Evolutionary conservation across 75 land plant species (phyloP).

Genomic region (Cunninghamia lanceolata): DNA sequence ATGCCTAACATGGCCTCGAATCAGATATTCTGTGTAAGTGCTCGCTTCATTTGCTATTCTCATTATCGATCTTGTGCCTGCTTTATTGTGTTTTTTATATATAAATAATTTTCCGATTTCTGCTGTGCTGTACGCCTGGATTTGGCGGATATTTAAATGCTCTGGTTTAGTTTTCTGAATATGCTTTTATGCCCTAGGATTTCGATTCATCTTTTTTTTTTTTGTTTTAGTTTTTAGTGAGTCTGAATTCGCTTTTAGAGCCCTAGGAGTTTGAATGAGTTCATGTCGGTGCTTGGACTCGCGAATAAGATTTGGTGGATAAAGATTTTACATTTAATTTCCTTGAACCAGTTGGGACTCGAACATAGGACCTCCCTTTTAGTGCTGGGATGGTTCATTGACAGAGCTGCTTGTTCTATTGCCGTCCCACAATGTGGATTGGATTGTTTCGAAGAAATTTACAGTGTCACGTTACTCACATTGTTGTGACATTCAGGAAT

Average conservation of each 20-base stretch:
- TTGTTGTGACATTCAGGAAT: not conserved
- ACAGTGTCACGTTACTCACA: not conserved
- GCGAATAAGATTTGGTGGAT: not conserved
- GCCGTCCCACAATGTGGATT: not conserved
- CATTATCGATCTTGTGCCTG: not conserved
- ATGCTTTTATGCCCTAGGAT: not conserved
- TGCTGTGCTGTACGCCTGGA: not conserved
- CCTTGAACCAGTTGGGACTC: too few relatives aligned
- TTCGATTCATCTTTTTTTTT: not conserved
- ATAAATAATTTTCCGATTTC: not conserved
- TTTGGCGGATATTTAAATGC: not conserved
- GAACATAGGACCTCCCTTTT: not conserved
- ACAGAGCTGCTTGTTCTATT: not conserved
- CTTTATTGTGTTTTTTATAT: not conserved
- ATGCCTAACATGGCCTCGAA: too few relatives aligned
- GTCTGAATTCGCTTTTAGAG: not conserved
- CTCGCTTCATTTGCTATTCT: not conserved
- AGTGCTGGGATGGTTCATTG: not conserved
- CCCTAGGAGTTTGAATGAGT: not conserved
- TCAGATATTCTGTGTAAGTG: constrained; percentile 1
- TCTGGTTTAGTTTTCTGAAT: not conserved
- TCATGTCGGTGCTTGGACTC: not conserved
- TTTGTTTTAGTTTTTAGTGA: not conserved
- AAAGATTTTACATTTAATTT: not conserved
- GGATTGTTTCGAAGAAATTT: not conserved